Base-by-base conservation (phyloP, 2,329 filamentous ascomycete genomes). In the Zelopaecilomyces penicillatus region DNA sequence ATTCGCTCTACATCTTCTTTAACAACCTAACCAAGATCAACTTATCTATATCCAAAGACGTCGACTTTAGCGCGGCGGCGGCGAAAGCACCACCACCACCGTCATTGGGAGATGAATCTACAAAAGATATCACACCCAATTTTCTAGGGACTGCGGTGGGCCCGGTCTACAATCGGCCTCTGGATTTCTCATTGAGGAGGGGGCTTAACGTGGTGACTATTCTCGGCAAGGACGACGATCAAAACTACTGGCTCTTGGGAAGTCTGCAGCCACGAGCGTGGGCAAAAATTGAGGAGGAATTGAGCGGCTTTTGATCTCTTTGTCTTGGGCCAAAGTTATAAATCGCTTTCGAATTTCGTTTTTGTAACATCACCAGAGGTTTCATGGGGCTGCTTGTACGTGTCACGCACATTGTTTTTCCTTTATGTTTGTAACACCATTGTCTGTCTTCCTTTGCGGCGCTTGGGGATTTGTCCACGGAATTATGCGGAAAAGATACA, bases 151-250 rank as follows among this genome's bases (percentile, higher is more conserved):
- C 39, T 4, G 38, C 19, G 2, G 19, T 19, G 3, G 19, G 19
- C 19, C 19, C 37, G 28, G 33, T 26, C 42, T 38, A 49, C n/a
- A 32, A 42, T n/a, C 43, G 42, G 32, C 27, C 39, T 4, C 34
- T 43, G 4, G 39, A 39, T 5, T 9, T 9, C n/a, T 12, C 35
- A 6, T 30, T 40, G 32, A 32, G 7, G 2, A 39, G 32, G 29
- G 39, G 37, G 26, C n/a, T 31, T 3, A 47, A 47, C 11, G 33
- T 43, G 30, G 31, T 50, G 5, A 30, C 32, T 6, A 35, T 50
- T 12, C 30, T 50, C 5, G 45, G 42, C 6, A 50, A 46, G 10
- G 48, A 50, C 29, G 19, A 43, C 38, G 42, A 34, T 3, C 39
- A 41, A 0, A 47, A 45, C 26, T 45, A 36, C 29, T 50, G 48